A percentile compares a stretch with the other conserved stretches of the same genome.
These are phyloP conservation scores for Phytophthora pseudosyringae DNA, from an alignment of 352 stramenopile species.

Conservation along the genomic window DNA sequence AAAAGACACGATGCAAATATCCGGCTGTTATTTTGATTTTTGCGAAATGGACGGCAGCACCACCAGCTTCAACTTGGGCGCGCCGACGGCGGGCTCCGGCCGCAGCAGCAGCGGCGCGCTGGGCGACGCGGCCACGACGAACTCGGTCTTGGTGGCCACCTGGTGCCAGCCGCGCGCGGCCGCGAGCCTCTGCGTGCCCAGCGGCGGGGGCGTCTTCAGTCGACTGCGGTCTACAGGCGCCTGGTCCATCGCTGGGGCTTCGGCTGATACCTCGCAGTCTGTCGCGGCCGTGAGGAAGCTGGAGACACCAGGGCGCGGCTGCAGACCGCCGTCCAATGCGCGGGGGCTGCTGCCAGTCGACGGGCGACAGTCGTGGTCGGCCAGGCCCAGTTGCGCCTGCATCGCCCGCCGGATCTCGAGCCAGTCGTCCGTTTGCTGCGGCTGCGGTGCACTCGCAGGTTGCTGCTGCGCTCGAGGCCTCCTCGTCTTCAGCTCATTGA, in stretches of 20 bases:
- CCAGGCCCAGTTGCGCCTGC: slow-evolving; percentile 40
- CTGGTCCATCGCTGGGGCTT: background rate
- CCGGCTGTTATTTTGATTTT: slow-evolving; percentile 8
- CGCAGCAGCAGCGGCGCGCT: slow-evolving; percentile 3
- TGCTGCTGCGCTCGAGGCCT: slow-evolving; percentile 17
- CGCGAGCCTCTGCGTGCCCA: slow-evolving; percentile 8
- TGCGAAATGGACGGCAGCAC: slow-evolving; percentile 39
- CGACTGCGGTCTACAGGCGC: background rate
- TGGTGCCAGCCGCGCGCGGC: slow-evolving; percentile 41
- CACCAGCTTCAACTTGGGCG: slow-evolving; percentile 24
- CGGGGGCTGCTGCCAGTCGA: slow-evolving; percentile 5
- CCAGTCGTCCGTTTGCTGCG: slow-evolving; percentile 38
- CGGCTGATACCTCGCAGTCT: background rate
- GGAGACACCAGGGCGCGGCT: slow-evolving; percentile 12
- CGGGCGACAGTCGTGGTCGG: background rate
- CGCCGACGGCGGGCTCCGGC: background rate
- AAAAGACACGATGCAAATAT: slow-evolving; percentile 13
- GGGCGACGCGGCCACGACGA: slow-evolving; percentile 38
- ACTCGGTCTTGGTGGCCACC: slow-evolving; percentile 55
- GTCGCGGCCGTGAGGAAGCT: slow-evolving; percentile 36
- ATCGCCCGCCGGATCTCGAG: slow-evolving; percentile 41
- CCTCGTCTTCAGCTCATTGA: slow-evolving; percentile 16
- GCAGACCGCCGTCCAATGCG: background rate
- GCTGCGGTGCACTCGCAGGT: background rate
- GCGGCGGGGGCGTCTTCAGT: slow-evolving; percentile 1